Conservation (phyloP, 1,284 basidiomycete genomes). For the Mycena citricolor region DNA sequence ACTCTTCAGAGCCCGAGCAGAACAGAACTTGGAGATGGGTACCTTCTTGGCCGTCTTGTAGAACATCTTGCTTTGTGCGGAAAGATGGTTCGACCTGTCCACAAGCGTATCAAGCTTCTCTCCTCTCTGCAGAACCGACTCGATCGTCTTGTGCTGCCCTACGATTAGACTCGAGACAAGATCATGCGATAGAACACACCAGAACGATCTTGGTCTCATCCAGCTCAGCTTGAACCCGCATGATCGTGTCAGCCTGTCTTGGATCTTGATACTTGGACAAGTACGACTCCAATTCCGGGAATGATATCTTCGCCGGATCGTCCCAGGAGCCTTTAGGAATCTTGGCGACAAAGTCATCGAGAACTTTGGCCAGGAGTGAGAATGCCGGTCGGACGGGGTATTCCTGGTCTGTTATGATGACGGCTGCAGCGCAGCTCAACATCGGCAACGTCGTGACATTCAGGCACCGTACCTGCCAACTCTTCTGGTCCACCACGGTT, state of each 20-base stretch:
- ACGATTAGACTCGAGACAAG: conserved; percentile 7
- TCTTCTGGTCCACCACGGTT: conserved; percentile 79
- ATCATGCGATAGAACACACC: conserved; percentile 46
- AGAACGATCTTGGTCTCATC: conserved; percentile 99
- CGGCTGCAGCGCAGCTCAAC: conserved; percentile 48
- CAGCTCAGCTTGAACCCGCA: conserved; percentile 97
- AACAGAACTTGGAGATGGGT: conserved; percentile 24
- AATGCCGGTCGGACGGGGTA: conserved; percentile 97
- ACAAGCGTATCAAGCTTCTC: conserved; percentile 98
- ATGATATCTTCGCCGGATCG: conserved; percentile 19
- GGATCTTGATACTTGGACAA: conserved; percentile 97
- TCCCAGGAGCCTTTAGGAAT: conserved; percentile 19
- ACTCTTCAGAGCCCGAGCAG: conserved; percentile 11
- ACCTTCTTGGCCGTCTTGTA: conserved; percentile 95
- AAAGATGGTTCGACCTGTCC: conserved; percentile 90
- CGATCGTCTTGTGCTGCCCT: conserved; percentile 95
- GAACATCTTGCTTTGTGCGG: conserved; percentile 92
- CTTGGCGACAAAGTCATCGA: conserved; percentile 90
- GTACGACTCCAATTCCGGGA: conserved; percentile 50
- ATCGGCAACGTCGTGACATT: neutral
- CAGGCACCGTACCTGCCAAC: conserved; percentile 60
- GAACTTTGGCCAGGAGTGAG: conserved; percentile 89
- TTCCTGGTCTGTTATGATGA: conserved; percentile 93
- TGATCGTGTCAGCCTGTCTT: conserved; percentile 95
- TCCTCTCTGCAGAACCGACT: conserved; percentile 93